phyloP scores from a whole-genome alignment of 768 basidiomycete species.

The Suillus discolor region DNA sequence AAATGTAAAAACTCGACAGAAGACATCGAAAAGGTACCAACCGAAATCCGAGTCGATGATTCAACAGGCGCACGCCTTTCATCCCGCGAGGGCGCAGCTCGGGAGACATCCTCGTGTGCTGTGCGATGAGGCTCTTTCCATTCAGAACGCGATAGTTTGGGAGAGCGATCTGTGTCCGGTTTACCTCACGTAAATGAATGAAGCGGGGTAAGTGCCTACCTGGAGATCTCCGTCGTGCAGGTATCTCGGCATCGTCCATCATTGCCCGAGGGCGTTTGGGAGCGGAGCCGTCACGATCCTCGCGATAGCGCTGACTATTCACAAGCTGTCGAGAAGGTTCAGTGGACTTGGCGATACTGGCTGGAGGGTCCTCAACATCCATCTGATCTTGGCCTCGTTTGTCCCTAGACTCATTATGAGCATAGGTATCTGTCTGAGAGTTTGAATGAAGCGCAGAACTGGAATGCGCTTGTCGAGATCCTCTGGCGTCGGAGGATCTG shows the following conservation, averaged over 20 bases:
- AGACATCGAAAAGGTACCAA: constrained; percentile 11
- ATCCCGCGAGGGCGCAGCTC: constrained; percentile 14
- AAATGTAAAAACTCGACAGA: neutral
- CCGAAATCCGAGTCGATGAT: constrained; percentile 16
- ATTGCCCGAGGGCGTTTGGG: constrained; percentile 42
- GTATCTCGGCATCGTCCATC: constrained; percentile 24
- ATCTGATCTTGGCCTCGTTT: constrained; percentile 23
- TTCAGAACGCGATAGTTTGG: neutral
- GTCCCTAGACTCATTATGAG: constrained; percentile 22
- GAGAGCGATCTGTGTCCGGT: neutral
- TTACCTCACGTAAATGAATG: neutral
- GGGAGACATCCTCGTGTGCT: constrained; percentile 17
- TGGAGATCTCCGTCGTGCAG: constrained; percentile 3
- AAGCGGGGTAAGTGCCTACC: neutral
- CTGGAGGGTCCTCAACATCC: constrained; percentile 30
- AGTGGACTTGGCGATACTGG: constrained; percentile 17
- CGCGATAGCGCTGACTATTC: constrained; percentile 16
- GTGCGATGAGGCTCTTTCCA: neutral
- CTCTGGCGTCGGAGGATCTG: constrained; percentile 1
- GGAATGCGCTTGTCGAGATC: constrained; percentile 12
- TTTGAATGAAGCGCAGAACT: constrained; percentile 1
- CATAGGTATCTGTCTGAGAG: constrained; percentile 15
- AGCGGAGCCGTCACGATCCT: constrained; percentile 26
- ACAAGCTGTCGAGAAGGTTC: constrained; percentile 23
- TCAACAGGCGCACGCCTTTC: constrained; percentile 24